These are phyloP conservation scores for Candida dajiaensis DNA, from an alignment of 805 yeast species.

Conservation along the genomic window DNA sequence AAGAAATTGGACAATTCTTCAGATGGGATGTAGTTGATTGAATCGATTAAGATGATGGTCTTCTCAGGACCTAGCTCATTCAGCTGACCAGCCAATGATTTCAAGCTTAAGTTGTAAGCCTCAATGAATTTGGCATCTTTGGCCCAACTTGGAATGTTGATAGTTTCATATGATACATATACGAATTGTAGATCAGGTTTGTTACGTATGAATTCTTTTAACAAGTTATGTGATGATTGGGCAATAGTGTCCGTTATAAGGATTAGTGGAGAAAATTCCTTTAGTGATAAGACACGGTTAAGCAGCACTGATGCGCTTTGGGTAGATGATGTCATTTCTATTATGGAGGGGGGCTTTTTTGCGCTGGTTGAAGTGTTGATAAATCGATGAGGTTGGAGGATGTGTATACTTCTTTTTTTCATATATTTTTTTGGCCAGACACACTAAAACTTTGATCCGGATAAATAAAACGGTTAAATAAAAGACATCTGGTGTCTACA, in stretches of 20 bases:
- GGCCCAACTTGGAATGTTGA: constrained; percentile 44
- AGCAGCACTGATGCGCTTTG: constrained; percentile 51
- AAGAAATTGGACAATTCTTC: constrained; percentile 44
- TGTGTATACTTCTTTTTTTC: too few species aligned
- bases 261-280: constrained; percentile 71
- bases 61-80: constrained; percentile 21
- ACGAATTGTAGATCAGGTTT: constrained; percentile 33
- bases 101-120: constrained; percentile 28
- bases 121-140: constrained; percentile 36
- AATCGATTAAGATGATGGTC: constrained; percentile 54
- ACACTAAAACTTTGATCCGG: not conserved
- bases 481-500: too few species aligned
- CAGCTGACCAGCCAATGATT: constrained; percentile 15
- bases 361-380: too few species aligned
- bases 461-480: not conserved
- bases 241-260: constrained; percentile 62
- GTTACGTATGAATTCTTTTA: constrained; percentile 52
- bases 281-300: constrained; percentile 58
- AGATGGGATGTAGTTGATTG: constrained; percentile 53
- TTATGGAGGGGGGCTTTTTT: too few species aligned
- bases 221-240: constrained; percentile 56
- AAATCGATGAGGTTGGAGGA: not conserved
- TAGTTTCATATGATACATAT: constrained; percentile 66
- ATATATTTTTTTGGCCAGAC: not conserved
- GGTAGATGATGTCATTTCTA: constrained; percentile 27